phyloP scores from a whole-genome alignment of 306 rosid genomes.

The Bauhinia variegata region DNA sequence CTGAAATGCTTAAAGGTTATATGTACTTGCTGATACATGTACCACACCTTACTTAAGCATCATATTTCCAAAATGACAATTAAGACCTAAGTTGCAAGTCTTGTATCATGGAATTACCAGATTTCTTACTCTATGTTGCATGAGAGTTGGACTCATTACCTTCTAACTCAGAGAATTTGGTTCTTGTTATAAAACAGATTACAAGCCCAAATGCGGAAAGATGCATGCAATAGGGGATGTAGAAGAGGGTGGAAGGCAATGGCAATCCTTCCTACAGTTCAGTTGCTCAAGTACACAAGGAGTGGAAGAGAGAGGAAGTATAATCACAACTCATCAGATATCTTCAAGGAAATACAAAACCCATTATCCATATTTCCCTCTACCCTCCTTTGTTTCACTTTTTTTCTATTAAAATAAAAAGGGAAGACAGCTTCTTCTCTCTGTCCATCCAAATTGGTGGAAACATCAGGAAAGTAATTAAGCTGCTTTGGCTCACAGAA shows the following conservation, averaged over 20 bases:
- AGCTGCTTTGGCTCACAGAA: conserved; percentile 5
- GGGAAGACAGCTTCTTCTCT: conserved; percentile 9
- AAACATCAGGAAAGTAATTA: conserved; percentile 18
- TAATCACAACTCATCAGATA: neutral
- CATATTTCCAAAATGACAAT: conserved; percentile 5
- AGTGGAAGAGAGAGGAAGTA: neutral
- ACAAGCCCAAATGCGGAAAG: neutral
- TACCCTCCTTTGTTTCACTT: neutral
- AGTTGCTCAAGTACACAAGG: conserved; percentile 7
- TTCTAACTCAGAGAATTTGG: conserved; percentile 30
- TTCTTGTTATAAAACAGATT: neutral
- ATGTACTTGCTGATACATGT: conserved; percentile 9
- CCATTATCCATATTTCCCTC: neutral
- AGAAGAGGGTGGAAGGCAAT: conserved; percentile 11
- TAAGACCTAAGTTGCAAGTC: neutral
- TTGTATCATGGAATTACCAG: neutral
- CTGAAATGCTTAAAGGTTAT: neutral
- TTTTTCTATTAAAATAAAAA: neutral
- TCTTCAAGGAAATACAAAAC: neutral
- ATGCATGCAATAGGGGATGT: neutral
- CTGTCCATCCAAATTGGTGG: neutral
- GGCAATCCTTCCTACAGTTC: conserved; percentile 13
- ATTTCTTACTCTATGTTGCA: conserved; percentile 4
- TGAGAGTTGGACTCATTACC: conserved; percentile 8
- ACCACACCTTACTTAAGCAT: neutral